Evolutionary conservation across 2,329 filamentous ascomycete genomes (phyloP), one percentile per base, ranked within the genome.

Genomic region (Alternaria conjuncta): DNA sequence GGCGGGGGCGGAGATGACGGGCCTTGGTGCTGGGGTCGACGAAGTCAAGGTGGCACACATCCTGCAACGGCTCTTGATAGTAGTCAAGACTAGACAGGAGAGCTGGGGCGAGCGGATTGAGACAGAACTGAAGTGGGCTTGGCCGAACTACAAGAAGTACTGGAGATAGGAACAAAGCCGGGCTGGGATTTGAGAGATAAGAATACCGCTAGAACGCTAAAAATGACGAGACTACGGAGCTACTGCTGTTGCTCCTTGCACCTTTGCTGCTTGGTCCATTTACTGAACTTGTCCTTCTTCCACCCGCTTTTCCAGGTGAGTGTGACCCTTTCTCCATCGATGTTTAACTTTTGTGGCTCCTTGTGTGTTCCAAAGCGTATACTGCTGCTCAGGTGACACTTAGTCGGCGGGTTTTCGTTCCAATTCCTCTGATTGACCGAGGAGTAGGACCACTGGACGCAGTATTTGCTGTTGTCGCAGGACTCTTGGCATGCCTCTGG

Each of bases 371-470:
- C 76, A 30, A 78, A 68, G 25, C 75, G 64, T 63, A 78, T 67
- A 47, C 71, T 78, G 43, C 74, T 75, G 56, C 75, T 77, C 11
- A 78, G 41, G 63, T 78, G 76, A 23, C 76, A 78, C 43, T 70
- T 77, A 9, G 76, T 78, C n/a, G 68, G 55, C 8, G 71, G 73
- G 46, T 78, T 78, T 57, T 71, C 71, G 32, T 76, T 78, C 67
- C 68, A 73, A 10, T 78, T 78, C 13, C 67, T 67, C 25, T 64
- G 62, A 3, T 60, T 60, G 2, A 73, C 41, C 2, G 73, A 73
- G 1, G 76, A 78, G 47, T 77, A 79, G 1, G 75, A 76, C 68
- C 72, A 78, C 51, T 78, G 75, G 30, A 79, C 69, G 57, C 77
- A 79, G 45, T 70, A 70, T 23, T 68, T 71, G 54, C 70, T 71